Conservation (phyloP, 441 rosid species). For the Macaranga tanarius region DNA sequence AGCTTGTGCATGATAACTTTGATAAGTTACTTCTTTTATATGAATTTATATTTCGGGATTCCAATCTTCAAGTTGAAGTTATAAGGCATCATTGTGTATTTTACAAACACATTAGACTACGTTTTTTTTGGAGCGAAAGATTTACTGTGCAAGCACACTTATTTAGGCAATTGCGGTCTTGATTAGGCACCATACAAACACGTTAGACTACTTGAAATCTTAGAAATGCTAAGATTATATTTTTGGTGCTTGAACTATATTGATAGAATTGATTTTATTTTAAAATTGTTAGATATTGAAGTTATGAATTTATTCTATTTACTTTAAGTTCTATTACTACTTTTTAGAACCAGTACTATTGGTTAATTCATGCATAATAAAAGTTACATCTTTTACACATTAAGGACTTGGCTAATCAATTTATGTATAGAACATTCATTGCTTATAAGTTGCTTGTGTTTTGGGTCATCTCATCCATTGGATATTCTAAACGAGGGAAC, state of each 20-base stretch:
- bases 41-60: not conserved
- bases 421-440: not conserved
- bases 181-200: too few relatives aligned
- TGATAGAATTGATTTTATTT: not conserved
- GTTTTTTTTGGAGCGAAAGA: too few relatives aligned
- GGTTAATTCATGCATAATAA: conserved; percentile 68
- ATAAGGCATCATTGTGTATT: not conserved
- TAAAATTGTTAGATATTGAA: too few relatives aligned
- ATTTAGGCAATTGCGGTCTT: too few relatives aligned
- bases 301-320: conserved; percentile 51
- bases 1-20: too few relatives aligned
- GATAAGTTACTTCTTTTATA: too few relatives aligned
- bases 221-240: not conserved
- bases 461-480: not conserved
- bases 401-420: conserved; percentile 27
- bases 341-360: conserved; percentile 64
- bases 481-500: not conserved
- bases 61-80: not conserved
- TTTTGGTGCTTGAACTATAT: not conserved
- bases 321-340: conserved; percentile 79
- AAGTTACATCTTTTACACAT: conserved; percentile 90
- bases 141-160: too few relatives aligned
- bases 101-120: too few relatives aligned
- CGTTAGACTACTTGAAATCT: not conserved
- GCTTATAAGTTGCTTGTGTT: not conserved